Conservation (phyloP, 768 basidiomycete species). For the Suillus plorans region DNA sequence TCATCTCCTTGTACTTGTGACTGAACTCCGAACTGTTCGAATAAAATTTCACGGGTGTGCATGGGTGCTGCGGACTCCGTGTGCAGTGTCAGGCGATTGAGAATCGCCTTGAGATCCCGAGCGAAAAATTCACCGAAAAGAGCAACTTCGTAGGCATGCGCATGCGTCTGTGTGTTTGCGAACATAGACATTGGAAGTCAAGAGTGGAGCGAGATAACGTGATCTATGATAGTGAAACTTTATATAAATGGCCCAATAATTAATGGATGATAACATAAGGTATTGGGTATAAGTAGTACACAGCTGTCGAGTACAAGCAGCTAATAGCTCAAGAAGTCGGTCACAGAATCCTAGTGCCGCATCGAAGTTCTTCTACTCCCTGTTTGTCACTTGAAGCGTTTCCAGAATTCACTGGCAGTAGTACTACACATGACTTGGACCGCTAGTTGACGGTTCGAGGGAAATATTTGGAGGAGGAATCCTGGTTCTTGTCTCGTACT, state of each 20-base stretch:
- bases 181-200: conserved; percentile 16
- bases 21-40: conserved; percentile 74
- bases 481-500: neutral
- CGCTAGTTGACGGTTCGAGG: neutral
- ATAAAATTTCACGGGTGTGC: conserved; percentile 77
- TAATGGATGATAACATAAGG: neutral
- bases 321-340: neutral
- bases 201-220: neutral
- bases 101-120: conserved; percentile 69
- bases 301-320: neutral
- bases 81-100: conserved; percentile 81
- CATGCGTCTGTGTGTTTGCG: conserved; percentile 26
- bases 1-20: conserved; percentile 65
- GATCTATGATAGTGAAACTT: neutral
- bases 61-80: conserved; percentile 74
- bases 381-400: neutral
- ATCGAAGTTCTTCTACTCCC: neutral
- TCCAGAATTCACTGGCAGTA: neutral
- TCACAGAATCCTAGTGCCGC: neutral
- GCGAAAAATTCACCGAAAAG: conserved; percentile 82
- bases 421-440: neutral
- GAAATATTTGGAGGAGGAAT: neutral
- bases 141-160: conserved; percentile 75
- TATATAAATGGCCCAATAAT: neutral
- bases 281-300: neutral